Percentiles rank a stretch among this genome's conserved stretches.
These are phyloP conservation scores for Entophlyctis helioformis DNA, from an alignment of 192 early-diverging fungal genomes.

Conservation along the genomic window DNA sequence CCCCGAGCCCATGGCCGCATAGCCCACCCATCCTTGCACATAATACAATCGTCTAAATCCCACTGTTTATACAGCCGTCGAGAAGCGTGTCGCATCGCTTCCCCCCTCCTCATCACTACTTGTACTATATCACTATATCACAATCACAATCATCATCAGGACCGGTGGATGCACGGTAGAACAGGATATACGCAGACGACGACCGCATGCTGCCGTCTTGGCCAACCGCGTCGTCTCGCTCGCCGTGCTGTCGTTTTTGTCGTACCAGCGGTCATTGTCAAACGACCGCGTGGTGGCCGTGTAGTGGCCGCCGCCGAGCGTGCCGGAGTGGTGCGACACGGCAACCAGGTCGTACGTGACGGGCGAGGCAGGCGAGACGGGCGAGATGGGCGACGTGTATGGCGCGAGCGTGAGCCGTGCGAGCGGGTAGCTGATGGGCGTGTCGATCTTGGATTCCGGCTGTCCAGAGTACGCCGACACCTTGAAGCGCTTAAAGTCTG, in stretches of 20 bases:
- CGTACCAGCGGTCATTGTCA: constrained; percentile 21
- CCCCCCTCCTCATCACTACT: too few relatives aligned
- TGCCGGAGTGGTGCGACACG: constrained; percentile 34
- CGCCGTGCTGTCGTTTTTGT: constrained; percentile 13
- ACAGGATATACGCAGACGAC: constrained; percentile 20
- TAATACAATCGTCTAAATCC: too few relatives aligned
- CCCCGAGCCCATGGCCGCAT: too few relatives aligned
- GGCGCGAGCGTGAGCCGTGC: constrained; percentile 12
- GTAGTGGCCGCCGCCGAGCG: constrained; percentile 39
- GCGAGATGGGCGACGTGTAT: constrained; percentile 13
- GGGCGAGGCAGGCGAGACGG: constrained; percentile 8
- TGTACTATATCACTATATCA: too few relatives aligned
- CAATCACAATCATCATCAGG: too few relatives aligned
- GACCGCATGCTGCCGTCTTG: constrained; percentile 1
- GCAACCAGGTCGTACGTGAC: constrained; percentile 35
- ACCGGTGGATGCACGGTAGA: too few relatives aligned
- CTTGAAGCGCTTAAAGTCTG: constrained; percentile 41
- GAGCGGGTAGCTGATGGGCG: constrained; percentile 20
- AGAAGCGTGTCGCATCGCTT: too few relatives aligned
- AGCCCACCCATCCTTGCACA: too few relatives aligned
- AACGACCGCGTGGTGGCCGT: constrained; percentile 21
- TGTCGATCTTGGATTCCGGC: constrained; percentile 29
- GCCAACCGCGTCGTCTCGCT: constrained; percentile 1
- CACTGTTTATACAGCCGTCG: too few relatives aligned
- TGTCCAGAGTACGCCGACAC: constrained; percentile 14